These are phyloP conservation scores for Mucor saturninus DNA, from an alignment of 371 early-diverging fungal species.

Conservation along the genomic window DNA sequence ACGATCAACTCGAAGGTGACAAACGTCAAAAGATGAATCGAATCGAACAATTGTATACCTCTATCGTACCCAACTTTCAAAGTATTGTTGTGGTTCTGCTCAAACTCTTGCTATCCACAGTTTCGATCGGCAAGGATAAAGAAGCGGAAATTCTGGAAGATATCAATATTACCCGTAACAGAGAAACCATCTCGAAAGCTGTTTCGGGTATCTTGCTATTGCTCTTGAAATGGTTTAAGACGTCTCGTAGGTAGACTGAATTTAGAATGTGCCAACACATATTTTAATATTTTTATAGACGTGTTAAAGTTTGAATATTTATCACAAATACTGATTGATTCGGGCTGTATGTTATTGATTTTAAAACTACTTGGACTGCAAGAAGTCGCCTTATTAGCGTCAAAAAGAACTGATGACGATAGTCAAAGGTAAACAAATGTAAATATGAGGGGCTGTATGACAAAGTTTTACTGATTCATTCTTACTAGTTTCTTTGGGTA, in stretches of 20 bases:
- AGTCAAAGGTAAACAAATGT: slow-evolving; percentile 39
- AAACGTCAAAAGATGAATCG: slow-evolving; percentile 2
- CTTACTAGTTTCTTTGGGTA: slow-evolving; percentile 24
- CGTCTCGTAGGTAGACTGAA: slow-evolving; percentile 57
- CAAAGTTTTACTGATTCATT: too few relatives aligned
- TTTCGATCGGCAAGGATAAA: slow-evolving; percentile 28
- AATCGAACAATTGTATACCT: slow-evolving; percentile 32
- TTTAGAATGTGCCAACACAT: not conserved
- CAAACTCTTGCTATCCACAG: slow-evolving; percentile 51
- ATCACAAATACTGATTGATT: slow-evolving; percentile 79
- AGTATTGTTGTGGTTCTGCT: slow-evolving; percentile 55
- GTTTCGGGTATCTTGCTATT: slow-evolving; percentile 72
- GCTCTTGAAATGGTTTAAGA: slow-evolving; percentile 73
- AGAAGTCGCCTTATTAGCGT: slow-evolving; percentile 60
- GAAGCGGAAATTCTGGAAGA: slow-evolving; percentile 46
- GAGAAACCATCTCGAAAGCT: slow-evolving; percentile 79
- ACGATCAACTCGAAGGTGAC: not conserved
- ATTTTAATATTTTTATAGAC: slow-evolving; percentile 45
- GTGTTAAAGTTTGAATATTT: slow-evolving; percentile 79
- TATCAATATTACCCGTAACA: slow-evolving; percentile 62
- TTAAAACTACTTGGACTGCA: slow-evolving; percentile 83
- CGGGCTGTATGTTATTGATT: slow-evolving; percentile 79
- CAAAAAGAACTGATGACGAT: slow-evolving; percentile 64
- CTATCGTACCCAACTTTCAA: slow-evolving; percentile 52
- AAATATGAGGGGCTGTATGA: too few relatives aligned